Percentiles rank a stretch among this genome's conserved stretches.
Evolutionary conservation across 352 stramenopile species (phyloP).

Genomic region (Phytophthora hybrid): DNA sequence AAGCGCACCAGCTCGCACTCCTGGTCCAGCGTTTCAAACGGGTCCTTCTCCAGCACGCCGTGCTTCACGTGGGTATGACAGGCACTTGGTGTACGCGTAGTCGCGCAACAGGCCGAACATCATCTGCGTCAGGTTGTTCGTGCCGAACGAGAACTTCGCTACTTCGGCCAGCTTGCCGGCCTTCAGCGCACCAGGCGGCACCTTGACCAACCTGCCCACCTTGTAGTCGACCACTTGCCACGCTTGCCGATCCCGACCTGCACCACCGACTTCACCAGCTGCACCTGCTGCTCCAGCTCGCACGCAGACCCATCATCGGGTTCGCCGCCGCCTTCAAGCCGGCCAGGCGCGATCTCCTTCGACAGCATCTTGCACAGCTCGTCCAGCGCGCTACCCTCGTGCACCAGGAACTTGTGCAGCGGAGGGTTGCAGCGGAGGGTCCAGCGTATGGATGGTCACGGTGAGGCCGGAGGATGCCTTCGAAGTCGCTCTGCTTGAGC

Average conservation of each 20-base stretch:
- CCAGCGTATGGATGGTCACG: slow-evolving; percentile 33
- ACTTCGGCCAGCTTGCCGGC: slow-evolving; percentile 35
- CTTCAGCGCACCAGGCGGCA: slow-evolving; percentile 32
- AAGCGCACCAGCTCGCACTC: slow-evolving; percentile 34
- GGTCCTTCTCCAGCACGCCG: no score
- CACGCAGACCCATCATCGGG: slow-evolving; percentile 42
- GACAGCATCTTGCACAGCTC: slow-evolving; percentile 31
- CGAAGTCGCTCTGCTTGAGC: slow-evolving; percentile 36
- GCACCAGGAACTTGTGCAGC: slow-evolving; percentile 32
- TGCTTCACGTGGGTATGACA: slow-evolving; percentile 36
- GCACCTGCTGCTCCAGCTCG: slow-evolving; percentile 37
- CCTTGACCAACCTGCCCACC: slow-evolving; percentile 38
- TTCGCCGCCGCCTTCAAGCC: slow-evolving; percentile 37
- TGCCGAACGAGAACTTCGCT: slow-evolving; percentile 38
- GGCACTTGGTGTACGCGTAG: slow-evolving; percentile 36
- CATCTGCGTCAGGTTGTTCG: slow-evolving; percentile 39
- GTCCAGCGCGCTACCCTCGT: slow-evolving; percentile 31
- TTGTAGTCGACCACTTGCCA: slow-evolving; percentile 38
- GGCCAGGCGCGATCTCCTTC: slow-evolving; percentile 27
- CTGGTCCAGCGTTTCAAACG: slow-evolving; percentile 42
- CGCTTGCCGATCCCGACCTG: slow-evolving; percentile 29
- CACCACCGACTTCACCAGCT: no score
- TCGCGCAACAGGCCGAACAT: slow-evolving; percentile 35
- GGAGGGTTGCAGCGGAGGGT: slow-evolving; percentile 27
- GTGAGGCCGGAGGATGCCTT: slow-evolving; percentile 35